phyloP scores from a whole-genome alignment of 2,329 filamentous ascomycete species.

The Fusarium sulawesiense region DNA sequence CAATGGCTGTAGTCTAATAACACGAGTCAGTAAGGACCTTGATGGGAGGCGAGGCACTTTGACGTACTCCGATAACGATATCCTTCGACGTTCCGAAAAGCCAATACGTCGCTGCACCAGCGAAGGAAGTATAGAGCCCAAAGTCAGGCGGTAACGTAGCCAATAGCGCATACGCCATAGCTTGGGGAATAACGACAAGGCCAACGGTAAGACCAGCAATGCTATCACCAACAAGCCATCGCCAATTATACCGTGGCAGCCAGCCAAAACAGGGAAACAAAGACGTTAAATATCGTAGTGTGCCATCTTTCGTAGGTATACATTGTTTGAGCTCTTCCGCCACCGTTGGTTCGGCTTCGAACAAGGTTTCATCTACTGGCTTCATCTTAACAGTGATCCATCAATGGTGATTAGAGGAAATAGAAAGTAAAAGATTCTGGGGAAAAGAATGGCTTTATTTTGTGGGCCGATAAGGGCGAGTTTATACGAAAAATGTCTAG shows the following conservation, averaged over 20 bases:
- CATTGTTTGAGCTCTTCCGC: slow-evolving; percentile 4
- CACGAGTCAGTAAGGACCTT: not conserved
- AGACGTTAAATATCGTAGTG: slow-evolving; percentile 4
- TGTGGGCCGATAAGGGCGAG: slow-evolving; percentile 2
- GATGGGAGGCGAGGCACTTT: fast-evolving
- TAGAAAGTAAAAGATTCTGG: not conserved
- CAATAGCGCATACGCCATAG: slow-evolving; percentile 82
- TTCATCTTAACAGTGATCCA: slow-evolving; percentile 2
- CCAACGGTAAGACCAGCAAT: slow-evolving; percentile 58
- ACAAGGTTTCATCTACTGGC: not conserved
- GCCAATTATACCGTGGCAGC: slow-evolving; percentile 19
- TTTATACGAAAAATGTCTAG: slow-evolving; percentile 6
- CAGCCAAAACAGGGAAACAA: slow-evolving; percentile 9
- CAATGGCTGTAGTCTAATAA: slow-evolving; percentile 65
- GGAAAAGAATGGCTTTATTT: not conserved
- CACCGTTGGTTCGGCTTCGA: slow-evolving; percentile 12
- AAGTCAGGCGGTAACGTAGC: slow-evolving; percentile 75
- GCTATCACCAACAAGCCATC: slow-evolving; percentile 19
- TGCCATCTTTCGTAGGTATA: slow-evolving; percentile 1
- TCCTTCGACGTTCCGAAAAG: slow-evolving; percentile 87
- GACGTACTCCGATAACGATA: slow-evolving; percentile 76
- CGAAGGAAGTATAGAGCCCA: slow-evolving; percentile 84
- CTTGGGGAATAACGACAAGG: slow-evolving; percentile 81
- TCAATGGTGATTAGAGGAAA: too few species aligned
- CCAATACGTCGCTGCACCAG: slow-evolving; percentile 84